Base-by-base conservation (phyloP, 441 rosid species). In the Biscutella auriculata region DNA sequence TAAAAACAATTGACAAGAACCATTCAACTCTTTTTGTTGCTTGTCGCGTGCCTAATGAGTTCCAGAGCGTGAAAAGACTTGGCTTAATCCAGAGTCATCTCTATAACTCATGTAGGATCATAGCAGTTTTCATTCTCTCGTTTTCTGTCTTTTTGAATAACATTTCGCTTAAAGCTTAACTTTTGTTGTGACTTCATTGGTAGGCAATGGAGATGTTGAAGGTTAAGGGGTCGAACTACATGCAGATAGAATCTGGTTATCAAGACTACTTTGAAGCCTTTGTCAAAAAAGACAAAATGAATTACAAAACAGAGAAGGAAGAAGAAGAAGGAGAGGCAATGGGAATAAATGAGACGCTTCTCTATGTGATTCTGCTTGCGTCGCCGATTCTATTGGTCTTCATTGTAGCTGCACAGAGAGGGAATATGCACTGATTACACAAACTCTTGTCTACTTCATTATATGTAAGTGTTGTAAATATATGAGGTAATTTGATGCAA, bases 141-240 rank as follows among this genome's bases (percentile, higher is more conserved):
- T n/a, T n/a, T n/a, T n/a, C n/a, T n/a, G n/a, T n/a, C n/a, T 5
- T 39, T 25, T 19, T 25, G 26, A 30, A 25, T 41, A 40, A 23
- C 42, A 5, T 34, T 10, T 63, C 9, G 14, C 55, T 4, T 16
- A 8, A 47, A n/a, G n/a, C n/a, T n/a, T n/a, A n/a, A n/a, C n/a
- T n/a, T n/a, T n/a, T n/a, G n/a, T n/a, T n/a, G n/a, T n/a, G n/a
- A n/a, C n/a, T n/a, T n/a, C n/a, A n/a, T n/a, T n/a, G n/a, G 13
- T 66, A 90, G 96, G 97, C 96, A 60, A 85, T 85, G 95, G 87
- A 82, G 66, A 74, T 81, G 76, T 58, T 85, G 80, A 87, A 83
- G 83, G 71, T 85, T 13, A 72, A 70, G 6, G 78, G 78, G 25
- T 77, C 89, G 25, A 77, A 65, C 60, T 62, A 45, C 62, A 58